Conservation (phyloP, 331 rosid species). For the Cydonia oblonga region DNA sequence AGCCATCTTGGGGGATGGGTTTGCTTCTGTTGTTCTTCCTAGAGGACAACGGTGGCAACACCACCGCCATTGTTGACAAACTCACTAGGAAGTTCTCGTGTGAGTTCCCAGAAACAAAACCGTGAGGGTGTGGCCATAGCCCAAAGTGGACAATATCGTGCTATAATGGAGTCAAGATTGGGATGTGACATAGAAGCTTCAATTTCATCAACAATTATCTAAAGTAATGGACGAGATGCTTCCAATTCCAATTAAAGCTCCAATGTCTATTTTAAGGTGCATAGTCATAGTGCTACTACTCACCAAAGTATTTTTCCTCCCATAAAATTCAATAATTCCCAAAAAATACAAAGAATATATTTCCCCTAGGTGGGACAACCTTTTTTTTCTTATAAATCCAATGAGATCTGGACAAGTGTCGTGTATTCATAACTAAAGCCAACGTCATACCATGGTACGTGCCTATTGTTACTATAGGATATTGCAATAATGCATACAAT, state of each 20-base stretch:
- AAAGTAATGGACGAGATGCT: background rate
- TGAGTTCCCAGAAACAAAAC: too few relatives aligned
- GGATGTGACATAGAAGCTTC: background rate
- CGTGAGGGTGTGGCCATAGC: too few relatives aligned
- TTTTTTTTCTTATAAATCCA: background rate
- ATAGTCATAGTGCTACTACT: background rate
- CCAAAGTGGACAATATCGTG: too few relatives aligned
- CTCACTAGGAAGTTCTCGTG: too few relatives aligned
- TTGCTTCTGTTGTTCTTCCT: background rate
- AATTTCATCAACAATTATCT: background rate
- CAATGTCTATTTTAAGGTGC: conserved; percentile 4
- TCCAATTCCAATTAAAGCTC: conserved; percentile 1
- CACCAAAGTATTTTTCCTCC: background rate
- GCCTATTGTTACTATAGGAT: too few relatives aligned
- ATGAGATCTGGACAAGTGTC: background rate
- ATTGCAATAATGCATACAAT: too few relatives aligned
- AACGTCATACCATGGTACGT: fast-evolving
- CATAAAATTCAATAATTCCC: background rate
- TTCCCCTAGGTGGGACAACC: too few relatives aligned
- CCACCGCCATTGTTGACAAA: background rate
- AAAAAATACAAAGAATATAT: too few relatives aligned
- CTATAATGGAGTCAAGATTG: too few relatives aligned
- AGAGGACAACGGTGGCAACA: background rate
- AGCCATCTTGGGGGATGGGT: background rate
- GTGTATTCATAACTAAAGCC: background rate